A percentile compares a stretch with the other conserved stretches of the same genome.
Evolutionary conservation across 2,329 filamentous ascomycete species (phyloP).

Genomic region (Aspergillus versicolor): DNA sequence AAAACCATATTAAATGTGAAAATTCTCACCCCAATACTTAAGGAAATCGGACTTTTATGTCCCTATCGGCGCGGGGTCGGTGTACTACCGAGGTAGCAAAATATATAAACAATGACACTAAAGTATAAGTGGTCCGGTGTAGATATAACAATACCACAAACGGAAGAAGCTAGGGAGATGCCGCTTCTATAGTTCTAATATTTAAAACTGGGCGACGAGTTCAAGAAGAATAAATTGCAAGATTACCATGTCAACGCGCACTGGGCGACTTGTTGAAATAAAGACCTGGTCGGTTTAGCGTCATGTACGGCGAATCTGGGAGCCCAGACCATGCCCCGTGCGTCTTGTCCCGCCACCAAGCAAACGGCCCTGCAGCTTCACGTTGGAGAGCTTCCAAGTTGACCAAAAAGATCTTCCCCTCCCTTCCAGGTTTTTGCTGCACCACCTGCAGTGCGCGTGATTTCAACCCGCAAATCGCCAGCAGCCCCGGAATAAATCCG

Average conservation of each 20-base stretch:
- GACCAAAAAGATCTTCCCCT: background rate
- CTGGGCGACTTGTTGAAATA: conserved; percentile 1
- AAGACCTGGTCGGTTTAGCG: conserved; percentile 6
- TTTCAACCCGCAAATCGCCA: conserved; percentile 13
- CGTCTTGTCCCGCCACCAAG: conserved; percentile 5
- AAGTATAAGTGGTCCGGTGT: too few relatives aligned
- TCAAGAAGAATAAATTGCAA: background rate
- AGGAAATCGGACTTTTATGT: too few relatives aligned
- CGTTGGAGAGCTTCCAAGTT: background rate
- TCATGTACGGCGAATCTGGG: conserved; percentile 2
- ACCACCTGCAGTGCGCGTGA: conserved; percentile 14
- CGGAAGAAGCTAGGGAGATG: too few relatives aligned
- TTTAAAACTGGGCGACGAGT: background rate
- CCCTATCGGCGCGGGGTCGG: too few relatives aligned
- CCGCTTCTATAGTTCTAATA: too few relatives aligned
- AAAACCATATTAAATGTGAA: too few relatives aligned
- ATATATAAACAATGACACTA: too few relatives aligned
- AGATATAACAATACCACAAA: too few relatives aligned
- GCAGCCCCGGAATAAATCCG: conserved; percentile 5
- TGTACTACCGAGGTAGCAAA: too few relatives aligned
- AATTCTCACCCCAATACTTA: too few relatives aligned
- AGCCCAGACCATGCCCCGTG: conserved; percentile 1
- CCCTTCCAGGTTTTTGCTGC: conserved; percentile 7
- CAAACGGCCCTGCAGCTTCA: conserved; percentile 9
- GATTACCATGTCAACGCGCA: background rate